Base-by-base conservation (phyloP, 2,329 filamentous ascomycete genomes). In the Ophiostoma angusticollis region DNA sequence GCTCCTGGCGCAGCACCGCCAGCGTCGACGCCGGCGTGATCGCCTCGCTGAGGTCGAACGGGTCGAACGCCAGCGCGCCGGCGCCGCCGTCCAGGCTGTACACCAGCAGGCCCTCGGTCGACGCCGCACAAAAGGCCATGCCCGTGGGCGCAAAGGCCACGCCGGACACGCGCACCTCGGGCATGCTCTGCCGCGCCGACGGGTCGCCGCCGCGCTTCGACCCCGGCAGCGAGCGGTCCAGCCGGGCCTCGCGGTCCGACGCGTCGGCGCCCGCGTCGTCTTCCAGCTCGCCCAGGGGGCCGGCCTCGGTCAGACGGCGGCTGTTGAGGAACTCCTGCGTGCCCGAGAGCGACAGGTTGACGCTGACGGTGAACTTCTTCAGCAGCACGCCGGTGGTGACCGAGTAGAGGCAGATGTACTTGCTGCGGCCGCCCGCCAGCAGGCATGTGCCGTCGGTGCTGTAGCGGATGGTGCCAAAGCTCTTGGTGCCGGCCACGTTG, bases 321-420 rank as follows among this genome's bases (percentile, higher is more conserved):
- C 85, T 94, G 68, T 94, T 96, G 48, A 98, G 71, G 59, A 93
- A 94, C 57, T 98, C 91, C 54, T 96, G 89, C 1, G 91, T 98
- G 33, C 91, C 91, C 16, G 93, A 87, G 3, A 98, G 67, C 2
- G 87, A 93, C n/a, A 95, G 67, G 58, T 98, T 98, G 53, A 94
- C 75, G 50, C 84, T 93, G 52, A 96, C 87, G 2, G 89, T 95
- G 55, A 82, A 98, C 56, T 95, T 95, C 58, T 93, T 94, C 40
- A 96, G 67, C 9, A 98, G 65, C 1, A 91, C 85, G 57, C 91
- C 86, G 1, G 89, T 93, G 42, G 78, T 78, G 23, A 93, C 84
- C n/a, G 93, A 89, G 61, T 98, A 98, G 42, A 98, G 61, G 56
- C 91, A 96, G 37, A 98, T 95, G 58, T 93, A 95, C 63, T 98